Evolutionary conservation across 805 yeast species (phyloP), one percentile per base, ranked within the genome.

Genomic region (Cyberlindnera bimundalis): DNA sequence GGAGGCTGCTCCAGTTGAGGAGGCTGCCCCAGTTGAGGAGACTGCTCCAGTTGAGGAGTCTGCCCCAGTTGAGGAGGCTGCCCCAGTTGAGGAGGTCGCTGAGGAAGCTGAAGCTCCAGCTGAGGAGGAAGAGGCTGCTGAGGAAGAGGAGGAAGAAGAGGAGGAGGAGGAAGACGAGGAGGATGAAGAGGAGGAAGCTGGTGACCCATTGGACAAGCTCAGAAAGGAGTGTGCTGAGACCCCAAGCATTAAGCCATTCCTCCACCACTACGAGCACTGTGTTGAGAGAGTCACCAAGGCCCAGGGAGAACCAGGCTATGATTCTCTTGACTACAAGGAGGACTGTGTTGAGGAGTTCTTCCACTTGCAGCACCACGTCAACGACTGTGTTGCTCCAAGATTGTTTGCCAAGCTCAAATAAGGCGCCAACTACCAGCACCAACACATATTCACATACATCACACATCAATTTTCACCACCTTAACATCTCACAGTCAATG

Each of bases 311-410:
- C 83, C 76, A 52, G 95, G 72, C 53, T 90, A 91, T 65, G 96
- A 67, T 23, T 81, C 83, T 42, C 76, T 74, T 57, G 80, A 73
- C 13, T 75, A 87, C 76, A 91, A 91, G 70, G 99, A 91, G 73
- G 97, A 91, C 70, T 91, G 99, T 75, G 84, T 91, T 47, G 98
- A 91, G 69, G 99, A 91, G 70, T 91, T 84, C 67, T 90, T 91
- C 88, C 98, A 93, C 71, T 74, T 90, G 62, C 88, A 88, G 67
- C 97, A 91, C 68, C 88, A 95, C 72, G 56, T 90, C 60, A 88
- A 87, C 67, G 91, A 86, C 64, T 80, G 95, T 72, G 88, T 84
- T 63, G 88, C 95, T 48, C 96, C 96, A 68, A 83, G 79, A 65
- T 74, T 90, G 65, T 87, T 89, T 73, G 70, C 77, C 73, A 84